These are phyloP conservation scores for Rhizoclosmatium globosum DNA, from an alignment of 192 early-diverging fungal genomes.

Conservation along the genomic window DNA sequence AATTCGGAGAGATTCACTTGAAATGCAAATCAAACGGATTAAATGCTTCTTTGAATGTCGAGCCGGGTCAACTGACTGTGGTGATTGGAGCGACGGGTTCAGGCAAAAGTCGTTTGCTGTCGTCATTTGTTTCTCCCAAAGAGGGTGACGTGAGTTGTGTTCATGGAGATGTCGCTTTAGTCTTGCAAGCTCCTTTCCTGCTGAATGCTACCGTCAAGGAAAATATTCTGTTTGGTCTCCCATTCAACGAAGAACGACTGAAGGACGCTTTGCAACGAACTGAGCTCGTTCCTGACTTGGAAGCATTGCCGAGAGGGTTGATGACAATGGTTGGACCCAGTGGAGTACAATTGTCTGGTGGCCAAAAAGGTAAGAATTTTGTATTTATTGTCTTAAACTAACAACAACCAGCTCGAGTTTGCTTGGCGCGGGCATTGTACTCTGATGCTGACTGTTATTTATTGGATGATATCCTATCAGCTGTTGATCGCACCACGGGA, in stretches of 20 bases:
- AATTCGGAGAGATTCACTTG: slow-evolving; percentile 25
- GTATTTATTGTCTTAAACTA: slow-evolving; percentile 67
- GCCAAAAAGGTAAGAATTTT: slow-evolving; percentile 69
- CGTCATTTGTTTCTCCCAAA: not conserved
- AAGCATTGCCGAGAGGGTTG: slow-evolving; percentile 69
- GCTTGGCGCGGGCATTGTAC: slow-evolving; percentile 83
- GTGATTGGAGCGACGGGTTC: slow-evolving; percentile 21
- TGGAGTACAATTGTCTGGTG: slow-evolving; percentile 69
- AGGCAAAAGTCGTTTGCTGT: slow-evolving; percentile 25
- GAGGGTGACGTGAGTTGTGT: not conserved
- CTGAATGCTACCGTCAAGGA: slow-evolving; percentile 66
- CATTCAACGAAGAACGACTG: slow-evolving; percentile 56
- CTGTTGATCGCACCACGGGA: slow-evolving; percentile 78
- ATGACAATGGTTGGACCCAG: slow-evolving; percentile 58
- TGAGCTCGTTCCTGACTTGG: slow-evolving; percentile 72
- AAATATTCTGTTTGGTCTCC: slow-evolving; percentile 77
- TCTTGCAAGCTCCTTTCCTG: slow-evolving; percentile 83
- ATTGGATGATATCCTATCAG: slow-evolving; percentile 85
- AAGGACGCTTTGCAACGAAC: slow-evolving; percentile 54
- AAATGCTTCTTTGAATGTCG: not conserved
- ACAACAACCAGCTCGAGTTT: slow-evolving; percentile 71
- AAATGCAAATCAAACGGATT: not conserved
- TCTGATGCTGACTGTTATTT: slow-evolving; percentile 76
- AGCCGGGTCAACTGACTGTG: slow-evolving; percentile 2
- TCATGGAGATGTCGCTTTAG: slow-evolving; percentile 75